A percentile compares a stretch with the other conserved stretches of the same genome.
phyloP scores from a whole-genome alignment of 139 green algal genomes.

The Nannochloris sp. region DNA sequence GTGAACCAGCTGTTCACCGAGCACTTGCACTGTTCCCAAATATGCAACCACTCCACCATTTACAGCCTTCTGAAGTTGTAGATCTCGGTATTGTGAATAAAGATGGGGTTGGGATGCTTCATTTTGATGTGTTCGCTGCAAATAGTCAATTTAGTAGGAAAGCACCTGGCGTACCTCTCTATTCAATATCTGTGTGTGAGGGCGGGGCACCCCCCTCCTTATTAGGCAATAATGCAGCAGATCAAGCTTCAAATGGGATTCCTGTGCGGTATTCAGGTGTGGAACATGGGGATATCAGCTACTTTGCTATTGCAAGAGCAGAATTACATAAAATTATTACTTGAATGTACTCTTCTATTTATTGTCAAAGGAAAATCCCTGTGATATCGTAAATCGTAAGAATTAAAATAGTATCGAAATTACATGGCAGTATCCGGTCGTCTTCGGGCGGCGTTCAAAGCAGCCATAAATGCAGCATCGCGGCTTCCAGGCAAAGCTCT shows the following conservation, averaged over 20 bases:
- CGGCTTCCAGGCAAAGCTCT: too few relatives aligned
- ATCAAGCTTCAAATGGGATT: conserved; percentile 5
- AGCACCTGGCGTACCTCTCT: background rate
- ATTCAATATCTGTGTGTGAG: conserved; percentile 1
- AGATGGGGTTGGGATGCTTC: background rate
- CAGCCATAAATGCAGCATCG: too few relatives aligned
- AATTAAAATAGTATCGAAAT: too few relatives aligned
- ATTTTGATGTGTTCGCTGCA: conserved; percentile 23
- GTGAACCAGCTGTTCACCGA: background rate
- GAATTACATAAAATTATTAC: conserved; percentile 11
- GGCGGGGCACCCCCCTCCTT: background rate
- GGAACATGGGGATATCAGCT: conserved; percentile 29
- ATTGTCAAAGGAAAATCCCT: too few relatives aligned
- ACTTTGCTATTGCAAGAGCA: conserved; percentile 13
- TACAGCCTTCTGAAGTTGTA: background rate
- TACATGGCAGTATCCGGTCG: too few relatives aligned
- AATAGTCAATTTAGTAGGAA: conserved; percentile 26
- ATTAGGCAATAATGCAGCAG: background rate
- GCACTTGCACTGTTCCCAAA: background rate
- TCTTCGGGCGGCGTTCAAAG: too few relatives aligned
- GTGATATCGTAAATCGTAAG: too few relatives aligned
- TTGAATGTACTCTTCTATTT: too few relatives aligned
- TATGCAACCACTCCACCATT: background rate
- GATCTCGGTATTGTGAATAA: background rate
- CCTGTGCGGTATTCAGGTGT: conserved; percentile 18